Evolutionary conservation across 2,329 filamentous ascomycete genomes (phyloP), one percentile per base, ranked within the genome.

Genomic region (Alternaria arbusti): DNA sequence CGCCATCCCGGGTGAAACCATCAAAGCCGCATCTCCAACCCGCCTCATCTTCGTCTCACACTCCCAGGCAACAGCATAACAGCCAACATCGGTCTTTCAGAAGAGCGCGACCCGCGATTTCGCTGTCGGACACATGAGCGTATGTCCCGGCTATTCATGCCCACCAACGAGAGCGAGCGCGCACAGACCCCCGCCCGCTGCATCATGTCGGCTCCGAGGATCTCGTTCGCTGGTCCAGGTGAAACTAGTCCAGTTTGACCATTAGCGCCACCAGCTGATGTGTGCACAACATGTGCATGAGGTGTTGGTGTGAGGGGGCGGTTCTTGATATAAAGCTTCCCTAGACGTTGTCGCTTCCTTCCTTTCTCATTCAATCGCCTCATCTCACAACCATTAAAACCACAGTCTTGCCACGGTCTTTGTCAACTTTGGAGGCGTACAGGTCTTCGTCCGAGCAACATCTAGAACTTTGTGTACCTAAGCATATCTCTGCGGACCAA

Each of bases 401-500:
- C 3, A 25, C 20, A 13, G 20, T 22, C 20, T 45, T 51, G 36
- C 20, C 9, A 50, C 20, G n/a, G n/a, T 40, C 45, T 40, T 40
- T 5, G 32, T 12, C 25, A 25, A 13, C 5, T 15, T 26, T 13
- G 25, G n/a, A 36, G 32, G 28, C 25, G 26, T n/a, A 10, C 45
- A 44, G 10, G 44, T 57, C 20, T 13, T n/a, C 47, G 30, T 40
- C 30, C 36, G 36, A n/a, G 26, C 22, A 28, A 20, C 57, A 36
- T 46, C 22, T 23, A 49, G 28, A 40, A 23, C 50, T 47, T 43
- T n/a, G 45, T 45, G 59, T 57, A 51, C 32, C 49, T 61, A 55
- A 68, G 59, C 57, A 40, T 13, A 51, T 54, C 13, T 30, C 44
- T 50, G 13, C 47, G 52, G 63, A 64, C 71, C 71, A 73, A 73